Evolutionary conservation across 768 basidiomycete species (phyloP).

Genomic region (Leccinum sublutescens): DNA sequence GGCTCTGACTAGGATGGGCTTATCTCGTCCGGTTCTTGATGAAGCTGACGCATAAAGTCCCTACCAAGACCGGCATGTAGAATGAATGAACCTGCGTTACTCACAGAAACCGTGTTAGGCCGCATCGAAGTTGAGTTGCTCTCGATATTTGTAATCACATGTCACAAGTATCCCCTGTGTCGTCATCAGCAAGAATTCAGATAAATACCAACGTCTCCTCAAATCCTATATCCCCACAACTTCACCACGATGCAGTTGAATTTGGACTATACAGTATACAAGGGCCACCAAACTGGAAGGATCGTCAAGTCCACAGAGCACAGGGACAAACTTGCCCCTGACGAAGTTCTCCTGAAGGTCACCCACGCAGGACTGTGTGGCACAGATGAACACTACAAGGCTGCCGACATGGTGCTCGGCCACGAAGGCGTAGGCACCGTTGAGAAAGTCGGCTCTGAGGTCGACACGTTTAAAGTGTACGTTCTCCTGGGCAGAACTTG

Average conservation of each 20-base stretch:
- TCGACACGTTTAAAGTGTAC: slow-evolving; percentile 34
- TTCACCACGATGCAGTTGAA: slow-evolving; percentile 16
- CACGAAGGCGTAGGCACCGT: slow-evolving; percentile 40
- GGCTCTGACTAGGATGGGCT: neutral
- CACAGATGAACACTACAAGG: slow-evolving; percentile 37
- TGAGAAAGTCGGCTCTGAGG: slow-evolving; percentile 31
- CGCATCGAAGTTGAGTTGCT: too few species aligned
- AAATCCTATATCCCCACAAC: neutral
- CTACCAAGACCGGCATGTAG: too few species aligned
- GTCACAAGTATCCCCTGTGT: slow-evolving; percentile 1
- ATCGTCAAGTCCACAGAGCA: slow-evolving; percentile 18
- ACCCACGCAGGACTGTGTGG: slow-evolving; percentile 39
- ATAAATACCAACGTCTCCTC: neutral
- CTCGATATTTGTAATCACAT: too few species aligned
- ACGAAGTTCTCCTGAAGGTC: slow-evolving; percentile 32
- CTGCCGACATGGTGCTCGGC: slow-evolving; percentile 36
- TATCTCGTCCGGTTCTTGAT: neutral
- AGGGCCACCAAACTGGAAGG: slow-evolving; percentile 23
- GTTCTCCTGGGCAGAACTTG: slow-evolving; percentile 8
- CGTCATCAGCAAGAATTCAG: slow-evolving; percentile 7
- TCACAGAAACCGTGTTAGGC: neutral
- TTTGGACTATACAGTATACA: slow-evolving; percentile 32
- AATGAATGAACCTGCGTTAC: neutral
- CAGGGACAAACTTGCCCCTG: slow-evolving; percentile 19
- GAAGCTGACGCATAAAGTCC: neutral